phyloP scores from a whole-genome alignment of 768 basidiomycete species.

The Kwoniella sp. region DNA sequence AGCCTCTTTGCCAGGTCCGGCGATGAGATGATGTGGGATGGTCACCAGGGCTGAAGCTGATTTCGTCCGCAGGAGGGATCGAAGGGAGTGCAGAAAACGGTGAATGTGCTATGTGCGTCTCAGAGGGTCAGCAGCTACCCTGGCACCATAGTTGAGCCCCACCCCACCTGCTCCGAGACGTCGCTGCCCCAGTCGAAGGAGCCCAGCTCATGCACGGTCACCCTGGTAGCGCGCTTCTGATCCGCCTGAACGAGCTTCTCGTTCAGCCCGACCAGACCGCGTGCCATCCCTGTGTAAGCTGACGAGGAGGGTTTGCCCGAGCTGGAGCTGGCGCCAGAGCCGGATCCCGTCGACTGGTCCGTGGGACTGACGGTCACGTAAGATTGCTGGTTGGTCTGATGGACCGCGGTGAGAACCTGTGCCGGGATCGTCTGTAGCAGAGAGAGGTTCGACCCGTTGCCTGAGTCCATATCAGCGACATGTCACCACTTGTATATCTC shows the following conservation, averaged over 20 bases:
- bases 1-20: slow-evolving; percentile 52
- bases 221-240: slow-evolving; percentile 31
- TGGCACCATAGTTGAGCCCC: not conserved
- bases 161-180: slow-evolving; percentile 26
- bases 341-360: not conserved
- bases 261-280: slow-evolving; percentile 11
- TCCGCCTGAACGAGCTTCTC: slow-evolving; percentile 4
- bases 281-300: not conserved
- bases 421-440: slow-evolving; percentile 40
- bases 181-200: slow-evolving; percentile 43
- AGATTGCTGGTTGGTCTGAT: slow-evolving; percentile 17
- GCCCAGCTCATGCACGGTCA: slow-evolving; percentile 50
- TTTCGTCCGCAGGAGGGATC: slow-evolving; percentile 51
- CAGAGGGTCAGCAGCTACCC: not conserved
- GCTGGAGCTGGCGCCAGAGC: not conserved
- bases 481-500: not conserved
- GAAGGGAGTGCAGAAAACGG: slow-evolving; percentile 67
- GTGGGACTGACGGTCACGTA: slow-evolving; percentile 23
- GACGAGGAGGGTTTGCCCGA: not conserved
- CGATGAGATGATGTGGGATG: slow-evolving; percentile 61
- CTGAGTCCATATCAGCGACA: too few species aligned
- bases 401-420: slow-evolving; percentile 17
- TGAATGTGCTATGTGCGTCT: slow-evolving; percentile 54
- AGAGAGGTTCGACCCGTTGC: slow-evolving; percentile 15
- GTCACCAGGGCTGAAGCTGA: slow-evolving; percentile 63